Evolutionary conservation across 2,329 filamentous ascomycete species (phyloP), one percentile per base, ranked within the genome.

Genomic region (Trichoderma hamatum): DNA sequence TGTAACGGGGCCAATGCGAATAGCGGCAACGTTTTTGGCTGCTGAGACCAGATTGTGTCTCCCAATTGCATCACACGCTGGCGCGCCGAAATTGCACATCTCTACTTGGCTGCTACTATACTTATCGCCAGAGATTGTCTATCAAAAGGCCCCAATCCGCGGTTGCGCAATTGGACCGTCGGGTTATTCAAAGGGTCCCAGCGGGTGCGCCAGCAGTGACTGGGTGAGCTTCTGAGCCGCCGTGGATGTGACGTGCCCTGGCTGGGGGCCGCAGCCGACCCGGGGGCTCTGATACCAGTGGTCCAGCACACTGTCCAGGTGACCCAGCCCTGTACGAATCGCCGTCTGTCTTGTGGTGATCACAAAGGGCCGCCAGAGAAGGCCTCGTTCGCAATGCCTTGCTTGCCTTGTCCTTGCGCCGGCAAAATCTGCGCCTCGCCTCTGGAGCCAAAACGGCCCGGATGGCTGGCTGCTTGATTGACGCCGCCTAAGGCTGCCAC

Each of bases 241-340:
- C 68, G 69, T 60, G 36, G 55, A 69, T 70, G 69, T 69, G 69
- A 70, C 69, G 66, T 66, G 66, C 67, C 69, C 60, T 70, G 61
- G 39, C 49, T 58, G 39, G 56, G 66, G 61, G 55, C 62, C 36
- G 28, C n/a, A 56, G 36, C 63, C 54, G 28, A 43, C 39, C 62
- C 62, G 62, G 62, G 58, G 49, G 64, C 59, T 52, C 51, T 60
- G 60, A 69, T 69, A 32, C 69, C 60, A 60, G 60, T 66, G 66
- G 67, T 70, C 67, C 69, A 65, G 69, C 66, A 66, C 66, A 55
- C 66, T 52, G 69, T 64, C 59, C 69, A 70, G 69, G 66, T 70
- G 69, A 70, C 69, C 66, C 56, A 49, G 49, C 43, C 56, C 52
- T 68, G 64, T 62, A 43, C 69, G 68, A 69, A 69, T 67, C 55